phyloP scores from a whole-genome alignment of 352 stramenopile species.

The Globisporangium heterothallicum region DNA sequence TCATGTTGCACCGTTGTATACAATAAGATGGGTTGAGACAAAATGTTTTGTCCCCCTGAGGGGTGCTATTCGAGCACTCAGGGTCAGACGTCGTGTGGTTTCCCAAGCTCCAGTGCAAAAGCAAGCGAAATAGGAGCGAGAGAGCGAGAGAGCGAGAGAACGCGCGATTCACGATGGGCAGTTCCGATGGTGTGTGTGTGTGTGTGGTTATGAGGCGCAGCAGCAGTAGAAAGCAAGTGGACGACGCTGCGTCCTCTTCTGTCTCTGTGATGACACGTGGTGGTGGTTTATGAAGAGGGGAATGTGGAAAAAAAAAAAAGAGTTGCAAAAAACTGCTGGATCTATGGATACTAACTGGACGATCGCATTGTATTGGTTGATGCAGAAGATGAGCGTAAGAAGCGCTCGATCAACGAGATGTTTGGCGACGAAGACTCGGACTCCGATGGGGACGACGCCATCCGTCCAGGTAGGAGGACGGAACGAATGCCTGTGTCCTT shows the following conservation, averaged over 20 bases:
- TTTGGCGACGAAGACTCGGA: slow-evolving; percentile 83
- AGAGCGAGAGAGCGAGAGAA: background rate
- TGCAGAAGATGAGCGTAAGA: slow-evolving; percentile 75
- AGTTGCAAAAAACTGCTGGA: background rate
- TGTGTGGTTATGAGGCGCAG: background rate
- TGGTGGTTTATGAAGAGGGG: background rate
- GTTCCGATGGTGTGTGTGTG: background rate
- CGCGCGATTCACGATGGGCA: background rate
- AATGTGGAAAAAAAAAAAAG: background rate
- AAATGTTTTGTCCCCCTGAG: background rate
- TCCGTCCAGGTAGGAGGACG: slow-evolving; percentile 34
- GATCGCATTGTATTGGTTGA: background rate
- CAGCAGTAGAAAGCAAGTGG: no score
- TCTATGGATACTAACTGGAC: background rate
- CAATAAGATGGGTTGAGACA: no score
- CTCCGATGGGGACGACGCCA: slow-evolving; percentile 49
- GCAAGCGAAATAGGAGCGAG: background rate
- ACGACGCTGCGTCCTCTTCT: no score
- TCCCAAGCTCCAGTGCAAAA: background rate
- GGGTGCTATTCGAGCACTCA: background rate
- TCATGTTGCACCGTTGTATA: no score
- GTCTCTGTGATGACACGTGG: background rate
- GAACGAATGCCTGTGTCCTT: no score
- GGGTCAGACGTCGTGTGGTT: background rate
- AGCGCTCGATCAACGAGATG: slow-evolving; percentile 86